These are phyloP conservation scores for Calonectria hongkongensis DNA, from an alignment of 2,329 filamentous ascomycete species.

Conservation along the genomic window DNA sequence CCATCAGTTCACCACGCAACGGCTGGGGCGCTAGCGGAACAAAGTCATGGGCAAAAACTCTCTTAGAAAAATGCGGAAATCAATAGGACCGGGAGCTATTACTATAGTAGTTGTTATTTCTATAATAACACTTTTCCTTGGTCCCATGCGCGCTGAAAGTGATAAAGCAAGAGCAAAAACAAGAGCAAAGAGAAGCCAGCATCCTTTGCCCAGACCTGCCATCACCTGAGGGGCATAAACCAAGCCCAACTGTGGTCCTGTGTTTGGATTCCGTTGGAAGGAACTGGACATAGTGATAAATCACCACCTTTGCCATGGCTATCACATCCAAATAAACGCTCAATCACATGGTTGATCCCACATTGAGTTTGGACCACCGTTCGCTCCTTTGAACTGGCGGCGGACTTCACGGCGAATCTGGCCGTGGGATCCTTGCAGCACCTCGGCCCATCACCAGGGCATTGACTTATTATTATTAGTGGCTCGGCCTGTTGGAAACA, in stretches of 20 bases:
- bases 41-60: neutral
- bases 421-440: conserved; percentile 5
- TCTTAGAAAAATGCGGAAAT: neutral
- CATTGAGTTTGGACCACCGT: conserved; percentile 7
- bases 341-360: neutral
- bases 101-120: neutral
- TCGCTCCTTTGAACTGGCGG: conserved; percentile 4
- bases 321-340: neutral
- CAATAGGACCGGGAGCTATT: conserved; percentile 8
- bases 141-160: neutral
- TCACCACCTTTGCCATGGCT: neutral
- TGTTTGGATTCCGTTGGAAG: neutral
- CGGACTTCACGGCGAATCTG: conserved; percentile 6
- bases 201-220: neutral
- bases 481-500: neutral
- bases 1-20: conserved; percentile 21
- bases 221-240: conserved; percentile 1
- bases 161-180: neutral
- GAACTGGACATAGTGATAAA: neutral
- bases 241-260: neutral
- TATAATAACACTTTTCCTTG: neutral
- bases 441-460: conserved; percentile 4
- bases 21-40: neutral
- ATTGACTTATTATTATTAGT: conserved; percentile 3
- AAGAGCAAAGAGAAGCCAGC: neutral